Conservation (phyloP, 805 yeast genomes). For the Zygosaccharomyces pseudorouxii region DNA sequence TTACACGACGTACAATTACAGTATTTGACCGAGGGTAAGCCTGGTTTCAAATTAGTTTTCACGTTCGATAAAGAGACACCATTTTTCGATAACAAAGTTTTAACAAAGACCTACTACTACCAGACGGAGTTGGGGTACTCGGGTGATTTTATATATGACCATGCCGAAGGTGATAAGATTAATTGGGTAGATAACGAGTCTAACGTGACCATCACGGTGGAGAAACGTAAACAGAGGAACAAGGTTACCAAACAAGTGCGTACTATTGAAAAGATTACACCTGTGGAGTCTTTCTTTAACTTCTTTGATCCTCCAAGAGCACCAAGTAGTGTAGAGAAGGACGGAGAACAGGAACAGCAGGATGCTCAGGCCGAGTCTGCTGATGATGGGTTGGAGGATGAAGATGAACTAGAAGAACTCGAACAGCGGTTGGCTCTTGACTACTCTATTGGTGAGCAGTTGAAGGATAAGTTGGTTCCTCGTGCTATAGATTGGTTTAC, state of each 20-base stretch:
- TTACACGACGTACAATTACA: slow-evolving; percentile 70
- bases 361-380: slow-evolving; percentile 54
- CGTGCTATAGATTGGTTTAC: slow-evolving; percentile 99
- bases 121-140: slow-evolving; percentile 90
- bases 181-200: slow-evolving; percentile 76
- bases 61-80: slow-evolving; percentile 69
- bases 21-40: slow-evolving; percentile 56
- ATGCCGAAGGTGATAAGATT: slow-evolving; percentile 83
- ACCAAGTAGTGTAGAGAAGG: slow-evolving; percentile 36
- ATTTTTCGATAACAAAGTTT: slow-evolving; percentile 64
- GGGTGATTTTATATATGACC: slow-evolving; percentile 95
- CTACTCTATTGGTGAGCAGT: slow-evolving; percentile 92
- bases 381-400: slow-evolving; percentile 47
- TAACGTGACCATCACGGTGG: slow-evolving; percentile 81
- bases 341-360: slow-evolving; percentile 45
- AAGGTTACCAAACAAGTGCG: slow-evolving; percentile 94
- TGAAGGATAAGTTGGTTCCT: slow-evolving; percentile 92
- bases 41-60: slow-evolving; percentile 86
- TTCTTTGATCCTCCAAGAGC: slow-evolving; percentile 92
- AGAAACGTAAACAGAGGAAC: slow-evolving; percentile 95
- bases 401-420: slow-evolving; percentile 65
- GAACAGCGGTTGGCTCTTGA: slow-evolving; percentile 86
- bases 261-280: slow-evolving; percentile 89
- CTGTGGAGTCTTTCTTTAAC: slow-evolving; percentile 92
- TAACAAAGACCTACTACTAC: slow-evolving; percentile 86